Evolutionary conservation across 2,329 filamentous ascomycete genomes (phyloP), one percentile per base, ranked within the genome.

Genomic region (Fusarium sacchari): DNA sequence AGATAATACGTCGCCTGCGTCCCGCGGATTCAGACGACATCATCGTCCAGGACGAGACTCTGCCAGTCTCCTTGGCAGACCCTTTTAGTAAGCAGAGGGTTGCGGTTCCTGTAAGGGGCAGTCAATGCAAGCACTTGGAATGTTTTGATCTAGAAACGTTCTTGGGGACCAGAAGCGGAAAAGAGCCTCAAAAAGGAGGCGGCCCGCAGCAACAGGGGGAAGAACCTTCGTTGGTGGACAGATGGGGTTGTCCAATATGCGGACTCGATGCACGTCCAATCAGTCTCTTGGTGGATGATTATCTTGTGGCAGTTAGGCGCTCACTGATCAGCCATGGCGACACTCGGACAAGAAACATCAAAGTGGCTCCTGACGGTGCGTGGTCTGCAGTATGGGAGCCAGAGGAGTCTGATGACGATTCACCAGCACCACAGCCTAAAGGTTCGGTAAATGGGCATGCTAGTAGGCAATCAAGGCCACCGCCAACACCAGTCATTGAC

Each of bases 131-230:
- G 30, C 96, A 99, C 79, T 84, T 92, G 40, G 94, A 98, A 79
- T 97, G 95, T 79, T 98, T 98, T 79, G 96, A 98, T 80, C 89
- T 98, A 13, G 88, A 93, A 26, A 95, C 89, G 2, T 98, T 94
- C 84, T 87, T 99, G 14, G 81, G 86, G 20, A 94, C 92, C 10
- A 90, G 94, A 46, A 84, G 86, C 10, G 82, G 83, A 20, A 87
- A 86, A 68, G 80, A 82, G 10, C 40, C 71, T 7, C 63, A 62
- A n/a, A 72, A 72, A 40, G 68, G 39, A 43, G 71, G 63, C n/a
- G 69, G 57, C 9, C 20, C 53, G 20, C 26, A 42, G 3, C 42
- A 73, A 40, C 40, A 65, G 30, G 75, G 71, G 13, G 64, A 52
- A 15, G 87, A 91, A 73, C 89, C 88, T 14, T 86, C 86, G 3